Base-by-base conservation (phyloP, 257 asterid species). In the Solanum gracilifrons region DNA sequence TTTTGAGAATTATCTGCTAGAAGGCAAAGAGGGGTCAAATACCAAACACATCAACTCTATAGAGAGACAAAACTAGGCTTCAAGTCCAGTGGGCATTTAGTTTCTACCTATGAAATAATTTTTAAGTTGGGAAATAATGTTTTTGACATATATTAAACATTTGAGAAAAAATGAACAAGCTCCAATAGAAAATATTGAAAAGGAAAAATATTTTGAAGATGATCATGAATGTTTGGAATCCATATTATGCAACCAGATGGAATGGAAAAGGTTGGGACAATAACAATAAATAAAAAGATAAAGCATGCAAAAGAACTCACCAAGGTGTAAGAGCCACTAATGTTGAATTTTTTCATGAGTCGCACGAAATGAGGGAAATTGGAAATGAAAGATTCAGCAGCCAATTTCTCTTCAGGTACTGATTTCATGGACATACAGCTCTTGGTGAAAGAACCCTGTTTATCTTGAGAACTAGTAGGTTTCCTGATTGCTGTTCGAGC, bases 391-490 rank as follows among this genome's bases (percentile, higher is more conserved):
- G 91, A 90, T 83, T 92, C 92, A 55, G 98, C 99, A 82, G 98
- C 99, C 48, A 94, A 90, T 93, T 95, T 96, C 89, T 96, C 99
- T 93, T 95, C 98, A 31, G 99, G 99, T 29, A 92, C 97, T 13
- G 98, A 95, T 91, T 96, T 96, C 93, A 95, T 89, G 43, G 98
- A 93, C 91, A 96, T 89, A 74, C 97, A 96, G n/a, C 99, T 95
- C 91, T 94, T 96, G 80, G 93, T 87, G 66, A 89, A 93, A 90
- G 96, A 91, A 87, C 93, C 94, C 91, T 82, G 93, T 79, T 92
- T 96, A 80, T 89, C 92, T 62, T 71, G 84, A 73, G 94, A 90
- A 83, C 94, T 92, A 51, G 88, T 87, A 77, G 90, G 90, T 86
- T 90, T 95, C 86, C 84, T 87, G 74, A 83, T 73, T 51, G 87